Base-by-base conservation (phyloP, 805 yeast species). In the Candida easanensis region DNA sequence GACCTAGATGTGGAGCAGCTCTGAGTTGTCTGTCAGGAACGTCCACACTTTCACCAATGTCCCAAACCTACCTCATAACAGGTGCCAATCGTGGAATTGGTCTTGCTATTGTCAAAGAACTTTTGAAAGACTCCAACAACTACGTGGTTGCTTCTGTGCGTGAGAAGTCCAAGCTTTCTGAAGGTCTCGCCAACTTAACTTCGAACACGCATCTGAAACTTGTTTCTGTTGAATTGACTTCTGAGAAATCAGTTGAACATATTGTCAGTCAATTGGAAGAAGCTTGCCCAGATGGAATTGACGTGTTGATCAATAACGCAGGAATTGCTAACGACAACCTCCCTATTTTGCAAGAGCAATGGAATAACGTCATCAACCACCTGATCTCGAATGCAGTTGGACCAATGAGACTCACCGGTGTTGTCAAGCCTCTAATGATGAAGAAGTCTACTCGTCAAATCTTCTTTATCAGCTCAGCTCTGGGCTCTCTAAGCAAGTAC, bases 381-480 rank as follows among this genome's bases (percentile, higher is more conserved):
- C 57, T 45, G 32, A 34, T 22, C 2, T 51, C 53, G 25, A 63
- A 63, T 44, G 45, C 44, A 6, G 16, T 60, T 6, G 66, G 64
- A 5, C 60, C 64, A n/a, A 46, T 63, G 15, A 39, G 41, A 37
- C 25, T 48, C 16, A 30, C 39, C 41, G 45, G 52, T 45, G 52
- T 44, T 14, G 22, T 63, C 3, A 47, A 46, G 33, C 60, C 62
- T 5, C 49, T 51, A 39, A 45, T 62, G 43, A 6, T 30, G 19
- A 52, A 52, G 42, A 48, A 51, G 14, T 28, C 37, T 3, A 50
- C 57, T 8, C 59, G 57, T 42, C 52, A 61, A 36, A 35, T 66
- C 15, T 44, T 62, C 17, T 61, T 58, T 36, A 42, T 63, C 6
- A 56, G 69, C n/a, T 52, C 61, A 21, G 15, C 31, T n/a, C 62